Conservation (phyloP, 306 rosid genomes). For the Pyrus communis region DNA sequence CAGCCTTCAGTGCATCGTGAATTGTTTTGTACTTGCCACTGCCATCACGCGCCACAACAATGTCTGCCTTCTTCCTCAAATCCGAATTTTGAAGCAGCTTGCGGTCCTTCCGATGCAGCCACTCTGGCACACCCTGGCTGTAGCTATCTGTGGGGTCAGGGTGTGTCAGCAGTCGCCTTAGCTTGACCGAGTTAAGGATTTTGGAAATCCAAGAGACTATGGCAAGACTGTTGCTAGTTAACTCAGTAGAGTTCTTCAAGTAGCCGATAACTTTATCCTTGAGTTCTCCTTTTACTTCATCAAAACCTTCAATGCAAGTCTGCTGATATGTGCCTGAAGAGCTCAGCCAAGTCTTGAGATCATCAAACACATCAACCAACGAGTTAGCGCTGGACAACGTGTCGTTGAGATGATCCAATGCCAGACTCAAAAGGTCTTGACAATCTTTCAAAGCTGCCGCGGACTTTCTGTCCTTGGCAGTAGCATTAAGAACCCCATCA, state of each 20-base stretch:
- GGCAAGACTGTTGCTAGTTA: constrained; percentile 75
- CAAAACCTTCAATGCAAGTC: constrained; percentile 61
- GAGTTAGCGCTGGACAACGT: constrained; percentile 31
- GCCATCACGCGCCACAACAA: constrained; percentile 48
- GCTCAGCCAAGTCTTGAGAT: constrained; percentile 69
- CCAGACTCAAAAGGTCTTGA: constrained; percentile 45
- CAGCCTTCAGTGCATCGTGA: constrained; percentile 47
- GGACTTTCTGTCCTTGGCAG: constrained; percentile 9
- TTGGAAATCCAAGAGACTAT: constrained; percentile 47
- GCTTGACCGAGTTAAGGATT: constrained; percentile 14
- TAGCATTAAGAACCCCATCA: constrained; percentile 20
- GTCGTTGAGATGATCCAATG: constrained; percentile 49
- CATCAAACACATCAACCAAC: constrained; percentile 37
- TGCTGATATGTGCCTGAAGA: constrained; percentile 66
- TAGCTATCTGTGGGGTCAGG: background rate
- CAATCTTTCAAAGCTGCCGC: constrained; percentile 43
- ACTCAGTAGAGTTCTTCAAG: constrained; percentile 53
- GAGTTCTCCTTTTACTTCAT: constrained; percentile 21
- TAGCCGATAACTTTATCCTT: constrained; percentile 1
- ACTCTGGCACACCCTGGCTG: constrained; percentile 15
- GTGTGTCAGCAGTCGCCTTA: constrained; percentile 28
- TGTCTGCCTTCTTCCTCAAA: constrained; percentile 27
- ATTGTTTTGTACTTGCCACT: constrained; percentile 50
- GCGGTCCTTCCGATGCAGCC: constrained; percentile 25
- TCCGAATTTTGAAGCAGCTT: constrained; percentile 18